Evolutionary conservation across 441 rosid species (phyloP).

Genomic region (Dalechampia spathulata): DNA sequence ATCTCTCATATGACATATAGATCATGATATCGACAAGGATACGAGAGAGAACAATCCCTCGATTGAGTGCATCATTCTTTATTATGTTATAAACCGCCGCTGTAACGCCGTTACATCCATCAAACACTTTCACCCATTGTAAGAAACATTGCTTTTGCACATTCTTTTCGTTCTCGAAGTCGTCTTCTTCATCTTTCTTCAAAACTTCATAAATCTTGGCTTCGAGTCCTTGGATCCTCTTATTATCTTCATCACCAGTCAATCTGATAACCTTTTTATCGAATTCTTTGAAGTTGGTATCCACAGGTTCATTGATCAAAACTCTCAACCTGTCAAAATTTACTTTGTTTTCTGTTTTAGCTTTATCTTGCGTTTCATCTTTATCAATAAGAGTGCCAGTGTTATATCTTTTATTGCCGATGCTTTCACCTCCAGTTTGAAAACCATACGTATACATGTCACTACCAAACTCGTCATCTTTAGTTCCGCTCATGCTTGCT

Average conservation of each 20-base stretch:
- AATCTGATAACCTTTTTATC: not conserved
- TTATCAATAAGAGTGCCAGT: too few relatives aligned
- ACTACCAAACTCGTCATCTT: too few relatives aligned
- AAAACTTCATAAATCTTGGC: not conserved
- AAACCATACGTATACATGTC: too few relatives aligned
- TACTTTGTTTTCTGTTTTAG: not conserved
- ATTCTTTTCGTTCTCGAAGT: too few relatives aligned
- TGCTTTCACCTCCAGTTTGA: too few relatives aligned
- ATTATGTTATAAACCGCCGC: not conserved
- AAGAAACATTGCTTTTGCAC: not conserved
- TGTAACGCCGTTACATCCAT: not conserved
- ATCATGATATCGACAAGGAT: not conserved
- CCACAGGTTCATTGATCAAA: not conserved
- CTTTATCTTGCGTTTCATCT: not conserved
- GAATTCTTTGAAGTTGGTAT: not conserved
- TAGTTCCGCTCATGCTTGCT: too few relatives aligned
- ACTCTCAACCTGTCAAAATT: not conserved
- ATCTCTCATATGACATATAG: not conserved
- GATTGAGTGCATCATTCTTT: not conserved
- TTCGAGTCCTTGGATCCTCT: not conserved
- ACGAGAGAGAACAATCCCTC: not conserved
- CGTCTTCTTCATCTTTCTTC: not conserved
- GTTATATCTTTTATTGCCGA: too few relatives aligned
- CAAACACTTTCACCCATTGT: not conserved
- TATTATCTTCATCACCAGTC: not conserved